phyloP scores from a whole-genome alignment of 495 filamentous ascomycete species.

The Mytilinidion resinicola region DNA sequence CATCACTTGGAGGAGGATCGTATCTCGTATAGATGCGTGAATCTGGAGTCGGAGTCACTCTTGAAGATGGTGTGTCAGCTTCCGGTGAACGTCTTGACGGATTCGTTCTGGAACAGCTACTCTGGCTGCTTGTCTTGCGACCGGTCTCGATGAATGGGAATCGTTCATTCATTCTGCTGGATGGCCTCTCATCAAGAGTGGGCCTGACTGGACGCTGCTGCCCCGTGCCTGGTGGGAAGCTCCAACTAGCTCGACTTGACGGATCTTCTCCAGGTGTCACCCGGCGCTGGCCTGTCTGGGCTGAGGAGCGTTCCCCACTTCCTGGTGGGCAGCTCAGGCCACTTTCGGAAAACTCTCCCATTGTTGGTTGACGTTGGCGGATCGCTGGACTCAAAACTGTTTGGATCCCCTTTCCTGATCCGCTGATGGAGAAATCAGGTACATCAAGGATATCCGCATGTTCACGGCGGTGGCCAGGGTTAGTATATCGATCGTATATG shows the following conservation, averaged over 20 bases:
- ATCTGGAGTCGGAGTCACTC: not conserved
- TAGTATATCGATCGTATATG: conserved; percentile 11
- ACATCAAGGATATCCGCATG: conserved; percentile 14
- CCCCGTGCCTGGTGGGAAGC: not conserved
- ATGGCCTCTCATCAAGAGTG: not conserved
- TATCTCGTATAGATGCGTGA: not conserved
- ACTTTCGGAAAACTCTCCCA: not conserved
- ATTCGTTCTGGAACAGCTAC: conserved; percentile 2
- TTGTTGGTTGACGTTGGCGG: not conserved
- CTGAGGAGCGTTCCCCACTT: too few relatives aligned
- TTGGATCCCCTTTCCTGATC: not conserved
- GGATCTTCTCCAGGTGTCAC: not conserved
- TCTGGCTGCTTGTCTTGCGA: conserved; percentile 17
- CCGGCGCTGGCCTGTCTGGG: not conserved
- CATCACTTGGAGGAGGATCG: not conserved
- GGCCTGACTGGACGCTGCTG: not conserved
- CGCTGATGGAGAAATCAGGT: not conserved
- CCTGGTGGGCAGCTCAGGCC: not conserved
- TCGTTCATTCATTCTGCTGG: conserved; percentile 32
- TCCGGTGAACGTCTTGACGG: not conserved
- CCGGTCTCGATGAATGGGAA: conserved; percentile 30
- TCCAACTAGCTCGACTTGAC: not conserved
- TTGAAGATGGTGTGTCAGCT: not conserved
- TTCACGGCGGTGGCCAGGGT: conserved; percentile 15
- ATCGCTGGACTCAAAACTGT: not conserved